Base-by-base conservation (phyloP, 192 early-diverging fungal genomes). In the Linnemannia hyalina region DNA sequence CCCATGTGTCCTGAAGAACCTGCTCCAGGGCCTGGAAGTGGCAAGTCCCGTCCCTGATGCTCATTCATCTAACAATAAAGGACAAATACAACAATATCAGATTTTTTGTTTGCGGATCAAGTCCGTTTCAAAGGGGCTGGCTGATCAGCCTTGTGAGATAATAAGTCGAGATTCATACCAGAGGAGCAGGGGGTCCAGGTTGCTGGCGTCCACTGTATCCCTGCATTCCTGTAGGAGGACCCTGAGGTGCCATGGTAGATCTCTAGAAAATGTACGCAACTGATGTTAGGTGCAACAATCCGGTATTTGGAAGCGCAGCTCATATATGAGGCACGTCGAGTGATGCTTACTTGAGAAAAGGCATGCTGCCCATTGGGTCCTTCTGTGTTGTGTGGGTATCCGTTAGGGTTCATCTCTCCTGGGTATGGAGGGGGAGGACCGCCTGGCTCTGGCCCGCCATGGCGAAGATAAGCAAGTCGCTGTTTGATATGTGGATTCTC, bases 401-500 rank as follows among this genome's bases (percentile, higher is more conserved):
- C 71, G 23, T 80, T 73, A 10, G 83, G 75, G 23, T 81, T 80
- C 84, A 86, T 86, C 52, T 86, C 84, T 52, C 80, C 84, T 1
- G 81, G 74, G 11, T 65, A 65, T 1, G 70, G 84, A 72, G 84
- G 79, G n/a, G 79, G 75, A 3, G 77, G 71, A 16, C 84, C 75
- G 23, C 78, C 70, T 16, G 78, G 84, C 1, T 69, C 79, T 32
- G 79, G 70, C 63, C 68, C 80, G 72, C 80, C 80, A 52, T 86
- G 84, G 38, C 89, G 86, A 55, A 90, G 57, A 73, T 78, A 80
- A 35, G 83, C 82, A 13, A 90, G 81, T n/a, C 98, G 93, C 86
- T 97, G 96, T 85, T 97, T 96, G 46, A 97, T 97, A 57, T 95
- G 93, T 7, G 93, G 87, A 79, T 99, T 99, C n/a, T 88, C 88